Percentiles rank a stretch among this genome's conserved stretches.
phyloP scores from a whole-genome alignment of 2,329 filamentous ascomycete species.

The Colletotrichum higginsianum region DNA sequence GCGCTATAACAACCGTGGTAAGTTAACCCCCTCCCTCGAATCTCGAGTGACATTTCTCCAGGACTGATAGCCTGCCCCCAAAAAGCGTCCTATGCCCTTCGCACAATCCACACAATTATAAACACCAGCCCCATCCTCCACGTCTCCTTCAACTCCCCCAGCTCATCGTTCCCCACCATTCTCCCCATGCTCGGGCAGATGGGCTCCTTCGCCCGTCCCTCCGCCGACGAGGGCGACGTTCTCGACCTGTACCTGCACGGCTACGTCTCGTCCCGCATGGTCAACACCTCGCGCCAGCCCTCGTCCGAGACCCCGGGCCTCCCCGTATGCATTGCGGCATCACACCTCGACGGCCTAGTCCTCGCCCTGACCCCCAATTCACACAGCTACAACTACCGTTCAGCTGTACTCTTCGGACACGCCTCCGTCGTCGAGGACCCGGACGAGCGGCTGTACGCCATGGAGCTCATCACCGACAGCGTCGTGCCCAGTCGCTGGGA shows the following conservation, averaged over 20 bases:
- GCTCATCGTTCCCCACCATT: conserved; percentile 80
- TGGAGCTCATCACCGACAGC: conserved; percentile 83
- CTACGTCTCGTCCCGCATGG: conserved; percentile 84
- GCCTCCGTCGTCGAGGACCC: conserved; percentile 76
- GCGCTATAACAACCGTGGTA: conserved; percentile 76
- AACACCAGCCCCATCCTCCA: conserved; percentile 83
- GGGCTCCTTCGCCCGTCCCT: conserved; percentile 77
- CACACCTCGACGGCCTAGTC: conserved; percentile 84
- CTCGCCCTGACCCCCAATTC: conserved; percentile 84
- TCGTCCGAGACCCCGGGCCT: conserved; percentile 63
- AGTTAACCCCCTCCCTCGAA: conserved; percentile 18
- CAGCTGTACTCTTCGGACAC: conserved; percentile 82
- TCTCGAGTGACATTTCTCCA: background rate
- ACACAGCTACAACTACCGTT: conserved; percentile 91
- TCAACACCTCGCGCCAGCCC: conserved; percentile 69
- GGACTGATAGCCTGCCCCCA: conserved; percentile 23
- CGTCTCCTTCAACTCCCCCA: conserved; percentile 79
- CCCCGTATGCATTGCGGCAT: conserved; percentile 80
- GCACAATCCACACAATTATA: conserved; percentile 82
- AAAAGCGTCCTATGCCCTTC: conserved; percentile 78
- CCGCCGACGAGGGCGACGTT: conserved; percentile 72
- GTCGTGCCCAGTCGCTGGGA: conserved; percentile 80
- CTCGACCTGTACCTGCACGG: conserved; percentile 87
- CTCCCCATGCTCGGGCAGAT: conserved; percentile 91
- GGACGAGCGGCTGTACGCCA: conserved; percentile 82